A percentile compares a stretch with the other conserved stretches of the same genome.
Conservation (phyloP, 805 yeast genomes). For the Lipomyces sp. region DNA sequence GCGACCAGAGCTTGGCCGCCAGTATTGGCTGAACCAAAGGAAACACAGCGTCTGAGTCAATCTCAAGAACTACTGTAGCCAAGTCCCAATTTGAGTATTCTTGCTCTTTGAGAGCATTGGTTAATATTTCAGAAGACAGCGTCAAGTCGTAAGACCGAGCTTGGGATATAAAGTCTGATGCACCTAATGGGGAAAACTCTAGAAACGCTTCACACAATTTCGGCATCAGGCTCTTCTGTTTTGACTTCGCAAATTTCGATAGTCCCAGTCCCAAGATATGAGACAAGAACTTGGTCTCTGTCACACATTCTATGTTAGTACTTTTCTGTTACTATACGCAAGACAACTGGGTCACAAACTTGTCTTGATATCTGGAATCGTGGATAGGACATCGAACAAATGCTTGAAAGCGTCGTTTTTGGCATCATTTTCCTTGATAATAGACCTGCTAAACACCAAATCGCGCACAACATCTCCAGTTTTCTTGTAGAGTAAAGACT, state of each 20-base stretch:
- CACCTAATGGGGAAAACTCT: conserved; percentile 4
- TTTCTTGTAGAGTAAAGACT: conserved; percentile 32
- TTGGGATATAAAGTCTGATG: conserved; percentile 7
- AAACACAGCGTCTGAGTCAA: conserved; percentile 20
- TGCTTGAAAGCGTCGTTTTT: conserved; percentile 4
- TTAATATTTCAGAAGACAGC: conserved; percentile 11
- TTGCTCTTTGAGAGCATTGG: conserved; percentile 1
- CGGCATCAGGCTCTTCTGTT: conserved; percentile 17
- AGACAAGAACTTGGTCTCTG: conserved; percentile 9
- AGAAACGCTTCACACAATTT: conserved; percentile 10
- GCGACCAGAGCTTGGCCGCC: neutral
- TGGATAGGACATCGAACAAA: conserved; percentile 7
- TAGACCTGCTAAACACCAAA: conserved; percentile 23
- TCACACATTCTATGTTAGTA: neutral
- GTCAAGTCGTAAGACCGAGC: conserved; percentile 2
- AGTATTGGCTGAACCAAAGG: conserved; percentile 3
- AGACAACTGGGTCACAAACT: neutral
- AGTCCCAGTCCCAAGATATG: conserved; percentile 17
- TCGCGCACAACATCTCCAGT: conserved; percentile 36
- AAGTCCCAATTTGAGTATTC: conserved; percentile 16
- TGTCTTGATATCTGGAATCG: conserved; percentile 6
- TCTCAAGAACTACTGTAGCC: conserved; percentile 11
- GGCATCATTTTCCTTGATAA: conserved; percentile 7
- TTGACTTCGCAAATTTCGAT: conserved; percentile 17
- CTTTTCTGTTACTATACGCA: neutral